Percentiles rank a stretch among this genome's conserved stretches.
Conservation (phyloP, 352 stramenopile genomes). For the Phytophthora vignae region DNA sequence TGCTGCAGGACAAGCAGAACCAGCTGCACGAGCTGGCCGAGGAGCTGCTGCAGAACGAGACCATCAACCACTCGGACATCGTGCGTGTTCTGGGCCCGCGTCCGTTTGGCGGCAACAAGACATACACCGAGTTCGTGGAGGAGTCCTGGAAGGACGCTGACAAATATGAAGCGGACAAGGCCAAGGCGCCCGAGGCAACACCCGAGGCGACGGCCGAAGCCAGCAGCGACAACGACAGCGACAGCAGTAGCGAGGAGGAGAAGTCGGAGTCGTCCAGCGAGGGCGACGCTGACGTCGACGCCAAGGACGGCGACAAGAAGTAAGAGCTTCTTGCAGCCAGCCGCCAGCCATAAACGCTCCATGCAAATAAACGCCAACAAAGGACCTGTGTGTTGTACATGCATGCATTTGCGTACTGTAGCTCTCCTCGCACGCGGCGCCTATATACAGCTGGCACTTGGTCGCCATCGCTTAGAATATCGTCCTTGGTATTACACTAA, state of each 20-base stretch:
- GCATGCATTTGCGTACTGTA: conserved; percentile 25
- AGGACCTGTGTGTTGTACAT: conserved; percentile 39
- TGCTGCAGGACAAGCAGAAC: conserved; percentile 95
- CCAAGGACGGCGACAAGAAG: conserved; percentile 36
- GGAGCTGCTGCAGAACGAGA: conserved; percentile 98
- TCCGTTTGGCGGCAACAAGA: conserved; percentile 94
- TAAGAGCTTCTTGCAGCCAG: conserved; percentile 25
- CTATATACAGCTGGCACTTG: conserved; percentile 33
- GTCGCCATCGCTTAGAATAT: conserved; percentile 24
- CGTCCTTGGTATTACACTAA: conserved; percentile 25
- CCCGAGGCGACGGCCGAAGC: conserved; percentile 29
- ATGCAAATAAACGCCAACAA: conserved; percentile 32
- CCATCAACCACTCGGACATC: conserved; percentile 99
- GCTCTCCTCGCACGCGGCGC: conserved; percentile 17
- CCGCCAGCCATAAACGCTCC: conserved; percentile 29
- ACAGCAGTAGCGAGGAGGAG: too few relatives aligned
- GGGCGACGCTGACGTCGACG: conserved; percentile 8
- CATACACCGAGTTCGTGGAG: conserved; percentile 97
- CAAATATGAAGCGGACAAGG: conserved; percentile 81
- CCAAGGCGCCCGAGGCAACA: conserved; percentile 31
- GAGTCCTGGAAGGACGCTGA: conserved; percentile 89
- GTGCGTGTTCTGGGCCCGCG: conserved; percentile 94
- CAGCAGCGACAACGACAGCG: neutral
- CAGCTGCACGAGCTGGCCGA: conserved; percentile 95
- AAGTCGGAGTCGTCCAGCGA: conserved; percentile 22